Evolutionary conservation across 163 green algal species (phyloP).

Genomic region (Scenedesmus sp.): DNA sequence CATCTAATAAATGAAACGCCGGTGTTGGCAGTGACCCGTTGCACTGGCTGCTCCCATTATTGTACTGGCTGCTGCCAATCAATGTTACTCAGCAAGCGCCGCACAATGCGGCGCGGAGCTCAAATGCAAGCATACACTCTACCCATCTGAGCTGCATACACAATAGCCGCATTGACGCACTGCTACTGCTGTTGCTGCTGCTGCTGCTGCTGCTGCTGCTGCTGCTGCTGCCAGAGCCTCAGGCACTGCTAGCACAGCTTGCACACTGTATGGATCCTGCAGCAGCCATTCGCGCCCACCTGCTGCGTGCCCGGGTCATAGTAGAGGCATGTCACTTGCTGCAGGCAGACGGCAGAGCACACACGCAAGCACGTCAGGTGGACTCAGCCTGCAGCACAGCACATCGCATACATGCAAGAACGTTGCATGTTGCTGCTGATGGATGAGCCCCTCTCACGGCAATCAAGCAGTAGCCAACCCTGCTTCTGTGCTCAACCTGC

Average conservation of each 20-base stretch:
- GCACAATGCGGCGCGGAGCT: too few relatives aligned
- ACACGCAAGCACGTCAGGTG: neutral
- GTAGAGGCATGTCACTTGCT: constrained; percentile 51
- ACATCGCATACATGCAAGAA: too few relatives aligned
- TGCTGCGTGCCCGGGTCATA: constrained; percentile 48
- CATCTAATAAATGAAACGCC: too few relatives aligned
- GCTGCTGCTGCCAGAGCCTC: constrained; percentile 12
- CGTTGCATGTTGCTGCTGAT: too few relatives aligned
- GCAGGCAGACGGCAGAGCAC: neutral
- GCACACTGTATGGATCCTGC: neutral
- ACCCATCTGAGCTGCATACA: neutral
- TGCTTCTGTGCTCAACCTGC: too few relatives aligned
- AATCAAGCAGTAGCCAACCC: too few relatives aligned
- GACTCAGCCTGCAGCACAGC: neutral
- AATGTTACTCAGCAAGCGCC: too few relatives aligned
- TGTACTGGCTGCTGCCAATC: too few relatives aligned
- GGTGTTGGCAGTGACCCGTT: too few relatives aligned
- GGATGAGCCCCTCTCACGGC: too few relatives aligned
- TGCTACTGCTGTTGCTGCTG: neutral
- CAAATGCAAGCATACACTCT: too few relatives aligned
- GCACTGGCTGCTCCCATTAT: too few relatives aligned
- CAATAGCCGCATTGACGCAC: neutral
- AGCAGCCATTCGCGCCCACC: neutral
- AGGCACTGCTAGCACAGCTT: neutral
- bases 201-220: constrained; percentile 27